A percentile compares a stretch with the other conserved stretches of the same genome.
phyloP scores from a whole-genome alignment of 2,329 filamentous ascomycete species.

The Fusarium longipes region DNA sequence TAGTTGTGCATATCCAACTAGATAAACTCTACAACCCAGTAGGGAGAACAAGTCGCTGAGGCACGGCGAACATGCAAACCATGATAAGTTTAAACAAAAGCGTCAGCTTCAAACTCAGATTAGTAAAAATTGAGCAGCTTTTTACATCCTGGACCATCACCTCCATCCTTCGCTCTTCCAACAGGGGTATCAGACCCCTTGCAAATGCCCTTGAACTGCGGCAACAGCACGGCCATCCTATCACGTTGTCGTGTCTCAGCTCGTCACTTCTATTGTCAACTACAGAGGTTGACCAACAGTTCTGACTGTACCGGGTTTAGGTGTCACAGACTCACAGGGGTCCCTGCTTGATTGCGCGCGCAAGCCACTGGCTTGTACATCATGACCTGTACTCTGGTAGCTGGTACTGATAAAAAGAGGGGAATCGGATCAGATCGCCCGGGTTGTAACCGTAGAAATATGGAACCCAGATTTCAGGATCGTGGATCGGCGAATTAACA shows the following conservation, averaged over 20 bases:
- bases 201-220: not conserved
- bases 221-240: not conserved
- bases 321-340: constrained; percentile 5
- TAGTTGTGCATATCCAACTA: not conserved
- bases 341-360: not conserved
- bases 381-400: constrained; percentile 3
- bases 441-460: not conserved
- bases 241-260: not conserved
- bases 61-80: not conserved
- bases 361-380: constrained; percentile 21
- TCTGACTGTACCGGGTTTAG: not conserved
- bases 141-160: not conserved
- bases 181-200: not conserved
- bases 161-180: not conserved
- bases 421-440: constrained; percentile 11
- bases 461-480: constrained; percentile 4
- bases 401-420: not conserved
- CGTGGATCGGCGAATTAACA: constrained; percentile 16
- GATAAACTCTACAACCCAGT: not conserved
- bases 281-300: too few relatives aligned
- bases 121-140: not conserved
- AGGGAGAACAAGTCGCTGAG: not conserved
- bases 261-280: not conserved
- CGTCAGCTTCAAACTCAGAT: too few relatives aligned
- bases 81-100: not conserved